These are phyloP conservation scores for Eremothecium gossypii DNA, from an alignment of 1,139 yeast genomes.

Conservation along the genomic window DNA sequence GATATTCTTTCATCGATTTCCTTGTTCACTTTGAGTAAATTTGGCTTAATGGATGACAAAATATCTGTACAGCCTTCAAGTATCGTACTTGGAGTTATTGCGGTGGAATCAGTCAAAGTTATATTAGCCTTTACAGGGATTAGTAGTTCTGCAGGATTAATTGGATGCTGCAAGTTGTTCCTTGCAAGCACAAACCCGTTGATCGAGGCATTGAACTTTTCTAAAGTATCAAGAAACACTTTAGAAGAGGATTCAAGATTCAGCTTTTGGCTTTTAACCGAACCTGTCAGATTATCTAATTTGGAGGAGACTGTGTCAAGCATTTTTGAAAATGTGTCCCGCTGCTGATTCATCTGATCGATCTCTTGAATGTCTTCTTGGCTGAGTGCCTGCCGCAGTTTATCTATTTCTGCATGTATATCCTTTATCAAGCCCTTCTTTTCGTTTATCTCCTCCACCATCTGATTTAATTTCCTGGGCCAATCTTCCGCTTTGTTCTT, in stretches of 20 bases:
- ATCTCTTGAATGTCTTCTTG: slow-evolving; percentile 54
- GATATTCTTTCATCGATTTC: slow-evolving; percentile 42
- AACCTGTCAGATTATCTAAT: slow-evolving; percentile 33
- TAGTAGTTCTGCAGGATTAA: slow-evolving; percentile 25
- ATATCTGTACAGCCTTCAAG: slow-evolving; percentile 14
- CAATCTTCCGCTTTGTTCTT: slow-evolving; percentile 56
- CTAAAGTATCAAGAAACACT: slow-evolving; percentile 42
- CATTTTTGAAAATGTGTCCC: slow-evolving; percentile 48
- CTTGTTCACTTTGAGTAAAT: slow-evolving; percentile 40
- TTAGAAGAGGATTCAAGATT: slow-evolving; percentile 42
- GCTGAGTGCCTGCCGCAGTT: slow-evolving; percentile 40
- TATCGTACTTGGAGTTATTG: slow-evolving; percentile 26
- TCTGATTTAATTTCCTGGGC: slow-evolving; percentile 47
- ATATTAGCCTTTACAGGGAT: slow-evolving; percentile 28
- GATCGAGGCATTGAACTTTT: slow-evolving; percentile 47
- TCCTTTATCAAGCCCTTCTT: slow-evolving; percentile 39
- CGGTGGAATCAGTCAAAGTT: slow-evolving; percentile 27
- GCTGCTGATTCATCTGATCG: slow-evolving; percentile 43
- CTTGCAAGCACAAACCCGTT: slow-evolving; percentile 35
- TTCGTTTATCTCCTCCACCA: slow-evolving; percentile 44
- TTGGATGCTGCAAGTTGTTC: slow-evolving; percentile 29
- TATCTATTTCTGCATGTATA: slow-evolving; percentile 38
- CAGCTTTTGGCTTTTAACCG: slow-evolving; percentile 39
- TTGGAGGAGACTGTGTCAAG: slow-evolving; percentile 43
- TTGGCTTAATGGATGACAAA: slow-evolving; percentile 13